phyloP scores from a whole-genome alignment of 1,284 basidiomycete genomes.

The Serendipita sp. region DNA sequence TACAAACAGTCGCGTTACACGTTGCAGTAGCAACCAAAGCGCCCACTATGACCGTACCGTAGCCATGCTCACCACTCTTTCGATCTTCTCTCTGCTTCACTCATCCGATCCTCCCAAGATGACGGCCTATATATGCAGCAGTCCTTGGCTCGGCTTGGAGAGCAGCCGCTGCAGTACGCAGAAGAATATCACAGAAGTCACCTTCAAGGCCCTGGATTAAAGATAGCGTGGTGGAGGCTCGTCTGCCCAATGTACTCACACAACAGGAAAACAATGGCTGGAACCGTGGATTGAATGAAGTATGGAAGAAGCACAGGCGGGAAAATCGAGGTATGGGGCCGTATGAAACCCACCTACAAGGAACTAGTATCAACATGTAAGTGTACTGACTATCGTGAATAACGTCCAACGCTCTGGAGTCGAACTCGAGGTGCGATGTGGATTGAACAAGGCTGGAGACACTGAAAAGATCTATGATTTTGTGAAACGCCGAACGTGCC shows the following conservation, averaged over 20 bases:
- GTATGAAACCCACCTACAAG: conserved; percentile 59
- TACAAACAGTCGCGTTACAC: not conserved
- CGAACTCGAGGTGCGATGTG: conserved; percentile 79
- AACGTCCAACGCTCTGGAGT: conserved; percentile 32
- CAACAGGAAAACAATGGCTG: not conserved
- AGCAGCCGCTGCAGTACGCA: not conserved
- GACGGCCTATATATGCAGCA: too few species aligned
- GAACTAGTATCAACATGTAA: conserved; percentile 87
- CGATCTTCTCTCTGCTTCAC: not conserved
- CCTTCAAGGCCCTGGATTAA: conserved; percentile 57
- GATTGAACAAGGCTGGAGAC: conserved; percentile 76
- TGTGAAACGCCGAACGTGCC: conserved; percentile 87
- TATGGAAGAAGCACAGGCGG: conserved; percentile 19
- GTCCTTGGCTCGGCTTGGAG: too few species aligned
- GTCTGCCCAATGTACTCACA: not conserved
- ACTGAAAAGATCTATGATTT: conserved; percentile 80
- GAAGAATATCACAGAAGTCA: conserved; percentile 11
- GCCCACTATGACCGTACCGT: not conserved
- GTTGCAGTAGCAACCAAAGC: not conserved
- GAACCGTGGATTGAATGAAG: not conserved
- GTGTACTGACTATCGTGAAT: conserved; percentile 88
- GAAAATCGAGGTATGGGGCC: conserved; percentile 32
- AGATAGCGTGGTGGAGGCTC: conserved; percentile 34
- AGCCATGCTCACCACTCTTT: not conserved
- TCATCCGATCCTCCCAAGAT: not conserved